Evolutionary conservation across 2,329 filamentous ascomycete species (phyloP), one percentile per base, ranked within the genome.

Genomic region (Capronia coronata): DNA sequence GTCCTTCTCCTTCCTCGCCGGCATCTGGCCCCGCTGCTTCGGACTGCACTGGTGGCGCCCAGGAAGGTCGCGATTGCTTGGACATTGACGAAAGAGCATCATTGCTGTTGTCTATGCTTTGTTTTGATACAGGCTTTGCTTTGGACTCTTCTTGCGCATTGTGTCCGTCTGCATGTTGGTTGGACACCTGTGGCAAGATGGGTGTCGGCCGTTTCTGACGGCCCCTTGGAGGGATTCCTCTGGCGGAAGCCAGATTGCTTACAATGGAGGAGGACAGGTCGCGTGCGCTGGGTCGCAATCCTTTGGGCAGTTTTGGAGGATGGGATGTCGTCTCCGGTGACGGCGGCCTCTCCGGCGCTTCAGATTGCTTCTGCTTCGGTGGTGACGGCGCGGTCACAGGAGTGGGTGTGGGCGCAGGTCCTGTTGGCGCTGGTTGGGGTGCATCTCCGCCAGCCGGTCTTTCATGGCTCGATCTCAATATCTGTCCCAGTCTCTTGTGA

Each of bases 191-290:
- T 0, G 86, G 84, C 3, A 80, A 84, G 9, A 82, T 76, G 2
- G 84, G 83, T 53, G 84, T 82, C 19, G 81, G 77, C 53, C 83
- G 69, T 45, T 70, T 68, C 29, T 71, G 70, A 2, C 72, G 66
- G 29, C 18, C 25, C 41, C 40, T 57, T 1, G 75, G 76, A 35
- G 75, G 76, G 34, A 94, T 94, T 14, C 89, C 89, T 56, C 89
- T 78, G 25, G 88, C 88, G 11, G 87, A 88, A 11, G 89, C 89
- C 37, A 95, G 71, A 62, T 94, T 94, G 68, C 81, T 94, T 21
- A 87, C 88, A 54, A 95, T 94, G 1, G 88, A 94, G 1, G 87
- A 87, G 2, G 83, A 80, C 51, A 84, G 72, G 50, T 90, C 84
- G 49, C 87, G 80, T 21, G 79, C 74, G 2, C 65, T 80, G 64